Evolutionary conservation across 257 asterid genomes (phyloP).

Genomic region (Scutellaria barbata): DNA sequence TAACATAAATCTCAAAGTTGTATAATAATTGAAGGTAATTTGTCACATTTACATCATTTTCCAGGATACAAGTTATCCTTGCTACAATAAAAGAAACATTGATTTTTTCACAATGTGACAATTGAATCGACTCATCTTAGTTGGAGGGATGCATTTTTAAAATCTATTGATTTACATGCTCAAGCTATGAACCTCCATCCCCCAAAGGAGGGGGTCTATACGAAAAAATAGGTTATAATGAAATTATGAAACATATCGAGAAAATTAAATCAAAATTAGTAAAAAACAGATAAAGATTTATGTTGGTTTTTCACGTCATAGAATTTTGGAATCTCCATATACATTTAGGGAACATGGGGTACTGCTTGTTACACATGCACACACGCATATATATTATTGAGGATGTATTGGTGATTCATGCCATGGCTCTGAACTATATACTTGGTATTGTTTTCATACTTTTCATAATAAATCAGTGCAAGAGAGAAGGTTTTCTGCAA

Average conservation of each 20-base stretch:
- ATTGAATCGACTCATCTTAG: background rate
- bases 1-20: no score
- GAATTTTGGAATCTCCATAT: no score
- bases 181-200: background rate
- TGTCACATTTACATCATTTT: background rate
- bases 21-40: background rate
- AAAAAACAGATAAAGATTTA: background rate
- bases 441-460: slow-evolving; percentile 27
- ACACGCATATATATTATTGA: background rate
- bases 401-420: background rate
- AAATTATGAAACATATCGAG: background rate
- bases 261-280: background rate
- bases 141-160: background rate
- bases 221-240: background rate
- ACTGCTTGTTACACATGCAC: background rate
- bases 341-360: background rate
- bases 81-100: background rate
- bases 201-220: no score
- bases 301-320: no score
- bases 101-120: background rate
- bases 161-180: background rate
- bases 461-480: slow-evolving; percentile 60
- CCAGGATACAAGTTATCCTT: background rate
- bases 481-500: slow-evolving; percentile 97
- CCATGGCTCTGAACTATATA: slow-evolving; percentile 19